Conservation (phyloP, 352 stramenopile genomes). For the Blastocystis sp. region DNA sequence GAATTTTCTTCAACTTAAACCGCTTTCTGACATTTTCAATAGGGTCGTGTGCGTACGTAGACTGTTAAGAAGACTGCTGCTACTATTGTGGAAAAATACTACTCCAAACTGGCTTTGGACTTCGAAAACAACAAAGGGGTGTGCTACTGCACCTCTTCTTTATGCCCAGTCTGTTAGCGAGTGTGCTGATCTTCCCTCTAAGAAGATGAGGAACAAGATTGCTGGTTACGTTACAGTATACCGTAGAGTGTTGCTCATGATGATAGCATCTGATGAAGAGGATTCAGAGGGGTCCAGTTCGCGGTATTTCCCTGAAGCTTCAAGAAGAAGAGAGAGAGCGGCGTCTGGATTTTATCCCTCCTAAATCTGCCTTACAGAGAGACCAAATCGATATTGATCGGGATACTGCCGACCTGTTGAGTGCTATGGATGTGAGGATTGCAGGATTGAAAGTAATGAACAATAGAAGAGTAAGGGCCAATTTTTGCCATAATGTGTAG, state of each 20-base stretch:
- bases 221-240: conserved; percentile 90
- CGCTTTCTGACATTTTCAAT: neutral
- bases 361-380: conserved; percentile 86
- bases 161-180: conserved; percentile 73
- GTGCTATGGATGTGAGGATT: conserved; percentile 82
- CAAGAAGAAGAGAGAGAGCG: conserved; percentile 99
- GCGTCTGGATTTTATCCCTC: conserved; percentile 97
- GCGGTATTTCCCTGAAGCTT: conserved; percentile 98
- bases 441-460: neutral
- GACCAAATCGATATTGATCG: conserved; percentile 91
- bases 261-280: conserved; percentile 94
- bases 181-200: conserved; percentile 96
- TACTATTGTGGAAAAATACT: conserved; percentile 99
- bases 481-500: neutral
- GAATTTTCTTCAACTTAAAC: no score
- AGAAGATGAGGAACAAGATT: conserved; percentile 99
- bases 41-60: conserved; percentile 93
- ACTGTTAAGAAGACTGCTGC: conserved; percentile 99
- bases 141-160: conserved; percentile 30
- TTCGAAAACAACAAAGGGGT: conserved; percentile 99
- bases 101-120: conserved; percentile 94
- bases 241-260: neutral
- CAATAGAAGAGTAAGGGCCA: neutral
- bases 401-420: conserved; percentile 94
- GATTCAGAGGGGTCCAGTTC: conserved; percentile 95